Evolutionary conservation across 768 basidiomycete species (phyloP), one percentile per base, ranked within the genome.

Genomic region (Leccinum sublutescens): DNA sequence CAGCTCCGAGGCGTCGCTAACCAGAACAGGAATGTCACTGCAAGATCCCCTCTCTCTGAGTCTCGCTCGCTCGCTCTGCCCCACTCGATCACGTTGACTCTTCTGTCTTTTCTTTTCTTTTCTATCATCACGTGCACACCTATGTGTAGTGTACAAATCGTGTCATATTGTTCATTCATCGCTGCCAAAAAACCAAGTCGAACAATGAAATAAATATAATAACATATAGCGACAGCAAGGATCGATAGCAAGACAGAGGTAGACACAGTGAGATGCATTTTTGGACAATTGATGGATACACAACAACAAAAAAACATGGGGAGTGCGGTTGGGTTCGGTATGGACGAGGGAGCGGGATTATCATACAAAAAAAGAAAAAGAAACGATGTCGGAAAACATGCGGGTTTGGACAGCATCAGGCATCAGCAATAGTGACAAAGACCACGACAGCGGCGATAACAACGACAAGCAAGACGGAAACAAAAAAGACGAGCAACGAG

Each of bases 1-100:
- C 38, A 14, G 43, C 43, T 45, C 2, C 59, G 25, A 74, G 57
- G 29, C 69, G 73, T 54, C 73, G 73, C 57, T 71, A 57, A 45
- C 43, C 19, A 45, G 43, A 45, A 45, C 43, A 45, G n/a, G 11
- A 21, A 45, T 45, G 10, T 5, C n/a, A 19, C 40, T 43, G 40
- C 40, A 19, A 40, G n/a, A n/a, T n/a, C 8, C 15, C 40, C 34
- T 34, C 31, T 33, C 31, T 31, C 31, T 11, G 31, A 4, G 11
- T n/a, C 40, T 40, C 10, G n/a, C 8, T 43, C 40, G 36, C 36
- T 38, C 15, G 36, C 38, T 40, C 38, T 40, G 15, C 38, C 38
- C 38, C 33, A 34, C 33, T 14, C 34, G 34, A 11, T 14, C 34
- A 34, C 34, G 34, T 34, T 34, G 34, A 34, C 34, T 34, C 34